These are phyloP conservation scores for Ilex paraguariensis DNA, from an alignment of 305 asterid genomes.

Conservation along the genomic window DNA sequence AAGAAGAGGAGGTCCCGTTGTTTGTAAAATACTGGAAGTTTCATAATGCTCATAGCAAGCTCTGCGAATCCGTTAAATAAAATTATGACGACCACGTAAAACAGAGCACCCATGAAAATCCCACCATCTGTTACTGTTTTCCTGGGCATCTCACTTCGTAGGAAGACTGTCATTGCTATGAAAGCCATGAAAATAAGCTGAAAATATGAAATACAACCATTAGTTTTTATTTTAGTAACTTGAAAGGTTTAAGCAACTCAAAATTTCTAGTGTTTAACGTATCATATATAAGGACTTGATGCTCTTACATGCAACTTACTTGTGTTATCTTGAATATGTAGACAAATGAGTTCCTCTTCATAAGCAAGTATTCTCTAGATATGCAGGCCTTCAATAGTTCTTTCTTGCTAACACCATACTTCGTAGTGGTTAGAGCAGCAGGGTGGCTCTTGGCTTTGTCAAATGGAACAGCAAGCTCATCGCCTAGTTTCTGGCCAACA, in stretches of 20 bases:
- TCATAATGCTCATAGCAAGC: background rate
- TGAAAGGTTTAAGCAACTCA: background rate
- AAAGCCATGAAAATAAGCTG: slow-evolving; percentile 7
- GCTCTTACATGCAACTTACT: background rate
- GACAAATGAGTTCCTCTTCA: slow-evolving; percentile 4
- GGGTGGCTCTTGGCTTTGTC: background rate
- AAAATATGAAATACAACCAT: background rate
- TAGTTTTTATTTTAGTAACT: background rate
- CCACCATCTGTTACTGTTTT: background rate
- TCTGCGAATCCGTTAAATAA: slow-evolving; percentile 12
- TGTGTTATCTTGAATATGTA: slow-evolving; percentile 1
- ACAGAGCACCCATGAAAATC: slow-evolving; percentile 8
- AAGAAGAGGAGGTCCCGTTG: background rate
- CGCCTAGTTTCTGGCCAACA: background rate
- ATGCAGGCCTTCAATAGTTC: slow-evolving; percentile 2
- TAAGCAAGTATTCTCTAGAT: slow-evolving; percentile 2
- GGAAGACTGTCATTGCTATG: slow-evolving; percentile 7
- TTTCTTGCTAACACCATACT: background rate
- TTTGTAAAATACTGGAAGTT: slow-evolving; percentile 2
- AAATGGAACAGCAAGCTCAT: background rate
- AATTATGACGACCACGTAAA: background rate
- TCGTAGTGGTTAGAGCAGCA: background rate
- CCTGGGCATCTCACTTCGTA: slow-evolving; percentile 6
- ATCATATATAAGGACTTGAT: background rate
- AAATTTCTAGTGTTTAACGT: background rate